Percentiles rank a stretch among this genome's conserved stretches.
Conservation (phyloP, 441 rosid species). For the Pelargonium australe region DNA sequence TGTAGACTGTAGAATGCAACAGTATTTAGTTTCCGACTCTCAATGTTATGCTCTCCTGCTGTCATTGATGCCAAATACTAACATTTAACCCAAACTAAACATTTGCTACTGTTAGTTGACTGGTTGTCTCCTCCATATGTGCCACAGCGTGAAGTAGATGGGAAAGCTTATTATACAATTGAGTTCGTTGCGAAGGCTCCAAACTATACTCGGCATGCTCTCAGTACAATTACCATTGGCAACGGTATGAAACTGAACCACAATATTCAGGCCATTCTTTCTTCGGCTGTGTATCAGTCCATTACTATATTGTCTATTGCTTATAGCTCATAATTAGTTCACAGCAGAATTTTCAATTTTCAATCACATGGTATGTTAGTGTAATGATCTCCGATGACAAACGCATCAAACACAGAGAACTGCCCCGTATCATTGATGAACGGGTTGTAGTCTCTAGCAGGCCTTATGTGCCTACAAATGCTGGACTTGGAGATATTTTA, state of each 20-base stretch:
- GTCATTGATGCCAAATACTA: neutral
- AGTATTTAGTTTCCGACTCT: no score
- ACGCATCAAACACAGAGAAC: no score
- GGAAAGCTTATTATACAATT: conserved; percentile 61
- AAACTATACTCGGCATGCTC: conserved; percentile 81
- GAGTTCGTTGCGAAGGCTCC: conserved; percentile 81
- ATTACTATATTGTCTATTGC: no score
- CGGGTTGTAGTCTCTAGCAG: no score
- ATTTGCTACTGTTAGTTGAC: neutral
- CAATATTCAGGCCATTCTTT: neutral
- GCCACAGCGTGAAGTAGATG: conserved; percentile 65
- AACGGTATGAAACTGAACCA: conserved; percentile 42
- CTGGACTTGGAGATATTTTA: neutral
- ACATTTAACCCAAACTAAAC: neutral
- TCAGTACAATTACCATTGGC: conserved; percentile 55
- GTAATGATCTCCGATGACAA: no score
- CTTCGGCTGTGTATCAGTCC: no score
- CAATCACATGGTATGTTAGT: no score
- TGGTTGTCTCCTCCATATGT: conserved; percentile 18
- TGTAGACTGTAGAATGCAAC: no score
- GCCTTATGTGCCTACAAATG: no score
- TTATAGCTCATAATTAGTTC: no score
- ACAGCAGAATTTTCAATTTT: no score
- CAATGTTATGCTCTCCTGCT: neutral
- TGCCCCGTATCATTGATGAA: no score